These are phyloP conservation scores for Magnusiomyces magnusii DNA, from an alignment of 1,139 yeast species.

Conservation along the genomic window DNA sequence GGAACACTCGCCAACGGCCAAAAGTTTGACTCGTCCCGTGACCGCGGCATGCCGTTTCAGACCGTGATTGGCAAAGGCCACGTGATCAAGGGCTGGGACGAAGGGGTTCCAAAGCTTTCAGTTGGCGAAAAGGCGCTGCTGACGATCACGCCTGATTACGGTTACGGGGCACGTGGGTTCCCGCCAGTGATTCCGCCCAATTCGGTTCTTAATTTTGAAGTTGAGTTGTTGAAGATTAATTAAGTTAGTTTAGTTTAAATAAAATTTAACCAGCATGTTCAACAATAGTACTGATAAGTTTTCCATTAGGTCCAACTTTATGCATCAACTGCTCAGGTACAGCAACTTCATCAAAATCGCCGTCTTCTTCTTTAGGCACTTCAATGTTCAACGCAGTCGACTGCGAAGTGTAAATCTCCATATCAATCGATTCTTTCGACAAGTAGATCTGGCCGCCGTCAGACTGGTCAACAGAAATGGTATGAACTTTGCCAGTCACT, in stretches of 20 bases:
- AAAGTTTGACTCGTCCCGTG: constrained; percentile 90
- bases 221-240: constrained; percentile 79
- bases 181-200: constrained; percentile 96
- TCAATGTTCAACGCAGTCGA: constrained; percentile 80
- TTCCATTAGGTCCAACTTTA: constrained; percentile 40
- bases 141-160: constrained; percentile 89
- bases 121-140: constrained; percentile 88
- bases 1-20: constrained; percentile 93
- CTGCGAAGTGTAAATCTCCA: constrained; percentile 75
- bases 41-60: constrained; percentile 91
- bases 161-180: constrained; percentile 90
- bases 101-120: constrained; percentile 82
- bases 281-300: constrained; percentile 45
- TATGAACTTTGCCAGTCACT: constrained; percentile 69
- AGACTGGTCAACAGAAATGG: constrained; percentile 79
- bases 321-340: constrained; percentile 88
- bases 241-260: constrained; percentile 10
- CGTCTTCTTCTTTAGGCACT: constrained; percentile 55
- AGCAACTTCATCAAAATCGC: constrained; percentile 65
- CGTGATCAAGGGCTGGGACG: constrained; percentile 96
- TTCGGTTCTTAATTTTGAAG: constrained; percentile 89
- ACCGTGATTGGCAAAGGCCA: constrained; percentile 92
- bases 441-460: constrained; percentile 81
- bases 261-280: constrained; percentile 46
- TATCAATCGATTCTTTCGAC: constrained; percentile 57